A percentile compares a stretch with the other conserved stretches of the same genome.
phyloP scores from a whole-genome alignment of 768 basidiomycete genomes.

The Mycena filopes region DNA sequence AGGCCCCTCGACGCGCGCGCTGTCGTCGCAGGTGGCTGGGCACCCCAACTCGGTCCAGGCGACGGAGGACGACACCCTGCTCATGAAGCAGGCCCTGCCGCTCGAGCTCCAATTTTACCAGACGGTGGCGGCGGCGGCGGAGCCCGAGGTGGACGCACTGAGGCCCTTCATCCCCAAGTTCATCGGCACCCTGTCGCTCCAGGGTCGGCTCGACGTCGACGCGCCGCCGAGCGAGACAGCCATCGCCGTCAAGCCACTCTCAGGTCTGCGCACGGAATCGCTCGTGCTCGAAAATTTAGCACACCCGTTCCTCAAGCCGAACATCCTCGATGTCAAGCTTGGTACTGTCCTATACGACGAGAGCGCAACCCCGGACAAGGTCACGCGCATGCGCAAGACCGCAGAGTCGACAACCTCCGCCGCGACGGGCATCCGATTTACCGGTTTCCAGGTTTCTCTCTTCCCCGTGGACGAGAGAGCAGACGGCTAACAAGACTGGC shows the following conservation, averaged over 20 bases:
- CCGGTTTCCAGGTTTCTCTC: conserved; percentile 85
- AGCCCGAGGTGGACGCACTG: conserved; percentile 54
- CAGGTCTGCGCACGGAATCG: conserved; percentile 61
- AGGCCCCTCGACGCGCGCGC: conserved; percentile 40
- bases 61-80: conserved; percentile 77
- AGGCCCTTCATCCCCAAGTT: conserved; percentile 78
- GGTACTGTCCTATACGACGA: conserved; percentile 90
- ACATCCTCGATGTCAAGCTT: conserved; percentile 92
- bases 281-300: conserved; percentile 89
- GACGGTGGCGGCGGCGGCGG: conserved; percentile 48
- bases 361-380: conserved; percentile 74
- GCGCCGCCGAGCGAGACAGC: conserved; percentile 39
- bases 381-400: conserved; percentile 76
- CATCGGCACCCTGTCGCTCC: conserved; percentile 78
- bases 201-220: conserved; percentile 64
- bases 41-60: conserved; percentile 75
- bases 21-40: conserved; percentile 81
- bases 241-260: conserved; percentile 40
- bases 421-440: conserved; percentile 83
- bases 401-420: conserved; percentile 78
- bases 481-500: conserved; percentile 12
- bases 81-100: conserved; percentile 80
- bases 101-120: conserved; percentile 82
- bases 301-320: conserved; percentile 79
- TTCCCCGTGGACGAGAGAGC: background rate